Conservation (phyloP, 2,329 filamentous ascomycete species). For the Cladosporium halotolerans region DNA sequence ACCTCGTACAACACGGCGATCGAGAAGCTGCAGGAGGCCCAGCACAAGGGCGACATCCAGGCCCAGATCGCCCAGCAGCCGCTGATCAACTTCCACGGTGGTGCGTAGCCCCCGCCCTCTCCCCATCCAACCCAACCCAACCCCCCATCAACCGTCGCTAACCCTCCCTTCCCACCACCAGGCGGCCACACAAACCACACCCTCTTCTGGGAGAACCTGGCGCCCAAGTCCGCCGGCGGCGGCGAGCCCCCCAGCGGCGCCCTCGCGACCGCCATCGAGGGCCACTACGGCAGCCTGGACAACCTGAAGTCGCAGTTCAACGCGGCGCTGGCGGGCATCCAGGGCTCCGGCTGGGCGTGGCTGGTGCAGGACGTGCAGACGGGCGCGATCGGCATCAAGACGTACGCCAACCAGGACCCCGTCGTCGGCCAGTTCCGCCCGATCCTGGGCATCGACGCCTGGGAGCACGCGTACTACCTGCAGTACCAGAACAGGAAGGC, state of each 20-base stretch:
- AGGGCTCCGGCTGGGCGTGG: conserved; percentile 72
- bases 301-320: conserved; percentile 59
- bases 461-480: conserved; percentile 94
- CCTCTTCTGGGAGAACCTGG: conserved; percentile 65
- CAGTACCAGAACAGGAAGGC: conserved; percentile 97
- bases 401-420: conserved; percentile 82
- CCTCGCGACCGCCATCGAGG: conserved; percentile 53
- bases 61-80: conserved; percentile 51
- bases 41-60: conserved; percentile 47
- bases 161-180: conserved; percentile 11
- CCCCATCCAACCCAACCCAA: not conserved
- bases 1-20: conserved; percentile 77
- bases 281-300: conserved; percentile 53
- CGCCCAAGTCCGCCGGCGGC: conserved; percentile 60
- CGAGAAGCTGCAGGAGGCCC: conserved; percentile 60
- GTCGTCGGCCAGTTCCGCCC: conserved; percentile 77
- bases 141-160: not conserved
- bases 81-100: conserved; percentile 61
- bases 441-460: conserved; percentile 83
- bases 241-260: conserved; percentile 56
- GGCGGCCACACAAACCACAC: conserved; percentile 62
- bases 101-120: conserved; percentile 23
- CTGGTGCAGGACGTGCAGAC: conserved; percentile 62
- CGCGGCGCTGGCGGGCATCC: conserved; percentile 56
- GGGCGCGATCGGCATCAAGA: conserved; percentile 63